Percentiles rank a stretch among this genome's conserved stretches.
These are phyloP conservation scores for Quercus suber DNA, from an alignment of 306 rosid species.

Conservation along the genomic window DNA sequence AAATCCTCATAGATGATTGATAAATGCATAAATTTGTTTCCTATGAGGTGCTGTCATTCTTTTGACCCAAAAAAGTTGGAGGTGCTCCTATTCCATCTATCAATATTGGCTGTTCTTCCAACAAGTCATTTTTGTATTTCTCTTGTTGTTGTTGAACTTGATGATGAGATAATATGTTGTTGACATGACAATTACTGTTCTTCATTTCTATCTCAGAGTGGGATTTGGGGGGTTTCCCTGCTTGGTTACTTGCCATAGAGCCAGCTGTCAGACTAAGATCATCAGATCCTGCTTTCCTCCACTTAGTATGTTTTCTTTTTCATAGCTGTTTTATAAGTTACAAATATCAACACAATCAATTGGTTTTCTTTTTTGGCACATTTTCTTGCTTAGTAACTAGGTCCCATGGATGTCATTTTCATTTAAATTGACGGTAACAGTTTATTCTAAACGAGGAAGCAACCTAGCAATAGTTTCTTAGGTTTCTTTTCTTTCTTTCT, in stretches of 20 bases:
- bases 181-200: background rate
- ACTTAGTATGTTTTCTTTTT: conserved; percentile 49
- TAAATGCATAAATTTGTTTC: conserved; percentile 6
- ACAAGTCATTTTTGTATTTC: background rate
- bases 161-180: background rate
- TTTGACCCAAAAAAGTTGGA: too few relatives aligned
- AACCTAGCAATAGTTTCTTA: background rate
- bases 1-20: conserved; percentile 2
- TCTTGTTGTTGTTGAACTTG: conserved; percentile 20
- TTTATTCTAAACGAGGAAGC: background rate
- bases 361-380: background rate
- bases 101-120: background rate
- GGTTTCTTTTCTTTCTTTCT: too few relatives aligned
- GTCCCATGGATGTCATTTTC: background rate
- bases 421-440: background rate
- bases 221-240: conserved; percentile 96
- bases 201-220: conserved; percentile 64
- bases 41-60: background rate
- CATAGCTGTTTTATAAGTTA: background rate
- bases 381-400: background rate
- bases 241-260: conserved; percentile 66
- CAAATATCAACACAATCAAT: background rate
- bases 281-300: conserved; percentile 72
- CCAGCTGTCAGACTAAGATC: conserved; percentile 75
- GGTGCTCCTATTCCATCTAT: background rate